Percentiles rank a stretch among this genome's conserved stretches.
phyloP scores from a whole-genome alignment of 2,329 filamentous ascomycete genomes.

The Fonsecaea erecta region DNA sequence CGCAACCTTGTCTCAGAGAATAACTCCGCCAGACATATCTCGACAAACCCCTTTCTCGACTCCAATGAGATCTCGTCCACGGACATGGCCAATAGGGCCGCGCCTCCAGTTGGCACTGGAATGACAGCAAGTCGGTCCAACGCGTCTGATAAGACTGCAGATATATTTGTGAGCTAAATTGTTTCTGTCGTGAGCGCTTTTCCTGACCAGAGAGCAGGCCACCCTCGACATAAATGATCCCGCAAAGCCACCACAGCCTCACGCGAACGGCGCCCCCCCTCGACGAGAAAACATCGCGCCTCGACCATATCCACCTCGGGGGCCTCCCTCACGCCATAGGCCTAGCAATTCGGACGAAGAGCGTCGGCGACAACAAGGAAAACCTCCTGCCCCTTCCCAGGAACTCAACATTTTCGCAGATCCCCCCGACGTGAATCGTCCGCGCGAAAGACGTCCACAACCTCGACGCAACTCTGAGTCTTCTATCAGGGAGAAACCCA shows the following conservation, averaged over 20 bases:
- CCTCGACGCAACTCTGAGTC: conserved; percentile 68
- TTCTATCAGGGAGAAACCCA: conserved; percentile 60
- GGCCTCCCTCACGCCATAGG: conserved; percentile 39
- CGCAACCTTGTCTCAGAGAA: conserved; percentile 50
- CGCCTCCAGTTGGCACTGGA: neutral
- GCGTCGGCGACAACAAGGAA: conserved; percentile 40
- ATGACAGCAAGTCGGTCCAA: conserved; percentile 7
- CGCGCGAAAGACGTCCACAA: conserved; percentile 53
- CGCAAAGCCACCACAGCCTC: conserved; percentile 37
- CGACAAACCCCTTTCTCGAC: conserved; percentile 68
- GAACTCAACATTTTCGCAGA: conserved; percentile 56
- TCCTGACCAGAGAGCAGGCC: conserved; percentile 17
- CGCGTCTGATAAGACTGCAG: conserved; percentile 20
- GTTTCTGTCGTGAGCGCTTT: neutral
- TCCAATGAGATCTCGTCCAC: conserved; percentile 42
- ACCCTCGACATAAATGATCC: conserved; percentile 27
- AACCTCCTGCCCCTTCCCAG: conserved; percentile 43
- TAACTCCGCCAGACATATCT: conserved; percentile 47
- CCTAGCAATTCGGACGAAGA: conserved; percentile 43
- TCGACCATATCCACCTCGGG: conserved; percentile 32
- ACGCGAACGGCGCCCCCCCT: conserved; percentile 25
- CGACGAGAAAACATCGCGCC: conserved; percentile 44
- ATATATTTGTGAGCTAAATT: conserved; percentile 30
- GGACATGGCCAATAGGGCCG: conserved; percentile 22
- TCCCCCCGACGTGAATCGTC: conserved; percentile 45